Conservation (phyloP, 495 filamentous ascomycete genomes). For the Hyaloscypha bicolor region DNA sequence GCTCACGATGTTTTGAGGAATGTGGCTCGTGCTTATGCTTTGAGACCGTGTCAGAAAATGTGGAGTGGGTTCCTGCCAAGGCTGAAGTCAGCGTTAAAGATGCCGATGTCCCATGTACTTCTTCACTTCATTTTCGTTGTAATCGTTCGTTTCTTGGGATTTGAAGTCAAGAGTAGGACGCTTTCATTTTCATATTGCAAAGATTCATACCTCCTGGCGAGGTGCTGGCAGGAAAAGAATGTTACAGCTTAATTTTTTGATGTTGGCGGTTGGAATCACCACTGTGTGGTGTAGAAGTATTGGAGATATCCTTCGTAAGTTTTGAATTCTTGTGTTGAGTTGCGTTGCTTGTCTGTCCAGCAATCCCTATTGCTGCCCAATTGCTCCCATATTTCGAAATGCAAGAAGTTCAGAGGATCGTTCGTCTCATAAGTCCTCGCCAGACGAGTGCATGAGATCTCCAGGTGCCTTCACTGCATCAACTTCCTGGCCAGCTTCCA, state of each 20-base stretch:
- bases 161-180: neutral
- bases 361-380: neutral
- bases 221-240: conserved; percentile 4
- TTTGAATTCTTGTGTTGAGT: neutral
- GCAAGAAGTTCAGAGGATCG: neutral
- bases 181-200: neutral
- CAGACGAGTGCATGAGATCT: neutral
- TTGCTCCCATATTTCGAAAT: neutral
- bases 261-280: conserved; percentile 1
- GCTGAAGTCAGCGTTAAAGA: conserved; percentile 1
- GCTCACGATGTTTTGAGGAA: neutral
- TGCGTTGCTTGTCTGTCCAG: neutral
- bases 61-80: neutral
- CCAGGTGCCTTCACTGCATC: neutral
- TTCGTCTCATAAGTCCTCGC: too few species aligned
- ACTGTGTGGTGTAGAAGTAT: conserved; percentile 4
- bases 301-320: conserved; percentile 15
- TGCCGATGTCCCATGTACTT: neutral
- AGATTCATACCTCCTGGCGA: conserved; percentile 20
- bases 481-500: neutral
- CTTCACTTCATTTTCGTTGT: neutral
- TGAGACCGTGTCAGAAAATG: neutral
- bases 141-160: neutral
- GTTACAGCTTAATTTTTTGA: conserved; percentile 16
- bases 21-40: neutral